phyloP scores from a whole-genome alignment of 2,329 filamentous ascomycete genomes.

The Teratosphaeria destructans region DNA sequence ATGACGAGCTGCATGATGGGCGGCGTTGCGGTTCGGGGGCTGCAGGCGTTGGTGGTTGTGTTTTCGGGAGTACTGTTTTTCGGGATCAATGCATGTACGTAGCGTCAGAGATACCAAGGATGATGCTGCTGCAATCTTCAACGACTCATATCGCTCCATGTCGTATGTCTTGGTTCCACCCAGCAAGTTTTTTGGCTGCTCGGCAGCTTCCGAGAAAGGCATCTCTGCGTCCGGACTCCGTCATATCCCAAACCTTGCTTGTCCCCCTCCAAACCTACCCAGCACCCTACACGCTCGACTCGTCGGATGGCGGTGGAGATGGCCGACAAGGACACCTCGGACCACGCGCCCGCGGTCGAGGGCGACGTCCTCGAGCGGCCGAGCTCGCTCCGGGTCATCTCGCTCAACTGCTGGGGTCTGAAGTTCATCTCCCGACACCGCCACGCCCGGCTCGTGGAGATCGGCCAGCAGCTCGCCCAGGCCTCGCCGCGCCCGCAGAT shows the following conservation, averaged over 20 bases:
- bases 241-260: background rate
- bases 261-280: background rate
- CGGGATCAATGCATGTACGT: background rate
- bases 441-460: constrained; percentile 67
- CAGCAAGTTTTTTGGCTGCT: background rate
- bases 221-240: background rate
- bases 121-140: background rate
- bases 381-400: constrained; percentile 57
- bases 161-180: background rate
- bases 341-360: background rate
- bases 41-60: background rate
- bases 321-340: background rate
- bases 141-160: background rate
- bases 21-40: background rate
- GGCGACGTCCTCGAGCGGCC: constrained; percentile 1
- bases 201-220: background rate
- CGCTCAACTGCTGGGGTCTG: constrained; percentile 94
- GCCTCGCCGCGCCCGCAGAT: constrained; percentile 64
- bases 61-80: background rate
- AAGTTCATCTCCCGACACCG: constrained; percentile 75
- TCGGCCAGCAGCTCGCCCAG: constrained; percentile 66
- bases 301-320: background rate
- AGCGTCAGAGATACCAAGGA: background rate
- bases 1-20: background rate
- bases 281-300: background rate